Evolutionary conservation across 2,329 filamentous ascomycete genomes (phyloP).

Genomic region (Scytalidium sp.): DNA sequence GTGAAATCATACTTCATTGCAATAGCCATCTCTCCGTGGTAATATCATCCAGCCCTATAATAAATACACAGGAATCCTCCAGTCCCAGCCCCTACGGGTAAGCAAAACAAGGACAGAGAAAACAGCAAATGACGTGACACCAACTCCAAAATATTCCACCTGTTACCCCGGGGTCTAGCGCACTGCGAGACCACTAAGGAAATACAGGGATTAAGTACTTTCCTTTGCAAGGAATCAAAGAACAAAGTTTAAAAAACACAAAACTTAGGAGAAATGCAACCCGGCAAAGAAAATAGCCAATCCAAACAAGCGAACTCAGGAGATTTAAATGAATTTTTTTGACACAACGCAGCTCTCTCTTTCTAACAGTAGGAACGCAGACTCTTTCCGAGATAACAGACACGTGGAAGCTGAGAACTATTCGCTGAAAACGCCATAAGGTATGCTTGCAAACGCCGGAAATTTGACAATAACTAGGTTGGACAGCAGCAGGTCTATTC

Average conservation of each 20-base stretch:
- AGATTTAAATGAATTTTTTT: slow-evolving; percentile 24
- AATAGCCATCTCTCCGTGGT: slow-evolving; percentile 14
- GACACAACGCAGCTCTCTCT: slow-evolving; percentile 18
- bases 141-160: slow-evolving; percentile 19
- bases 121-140: slow-evolving; percentile 21
- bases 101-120: slow-evolving; percentile 10
- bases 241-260: slow-evolving; percentile 24
- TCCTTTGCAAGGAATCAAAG: slow-evolving; percentile 15
- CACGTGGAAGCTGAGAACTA: slow-evolving; percentile 22
- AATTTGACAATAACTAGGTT: slow-evolving; percentile 19
- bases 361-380: slow-evolving; percentile 21
- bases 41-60: slow-evolving; percentile 17
- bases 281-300: background rate
- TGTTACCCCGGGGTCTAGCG: slow-evolving; percentile 15
- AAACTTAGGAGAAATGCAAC: slow-evolving; percentile 15
- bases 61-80: slow-evolving; percentile 29
- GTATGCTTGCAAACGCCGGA: slow-evolving; percentile 30
- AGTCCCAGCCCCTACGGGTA: slow-evolving; percentile 12
- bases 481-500: slow-evolving; percentile 36
- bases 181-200: slow-evolving; percentile 17
- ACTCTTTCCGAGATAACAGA: slow-evolving; percentile 26
- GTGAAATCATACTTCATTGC: slow-evolving; percentile 22
- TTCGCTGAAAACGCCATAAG: slow-evolving; percentile 27
- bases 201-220: slow-evolving; percentile 24
- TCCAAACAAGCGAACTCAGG: slow-evolving; percentile 3